Evolutionary conservation across 2,329 filamentous ascomycete species (phyloP).

Genomic region (Ceratocystis lukuohia): DNA sequence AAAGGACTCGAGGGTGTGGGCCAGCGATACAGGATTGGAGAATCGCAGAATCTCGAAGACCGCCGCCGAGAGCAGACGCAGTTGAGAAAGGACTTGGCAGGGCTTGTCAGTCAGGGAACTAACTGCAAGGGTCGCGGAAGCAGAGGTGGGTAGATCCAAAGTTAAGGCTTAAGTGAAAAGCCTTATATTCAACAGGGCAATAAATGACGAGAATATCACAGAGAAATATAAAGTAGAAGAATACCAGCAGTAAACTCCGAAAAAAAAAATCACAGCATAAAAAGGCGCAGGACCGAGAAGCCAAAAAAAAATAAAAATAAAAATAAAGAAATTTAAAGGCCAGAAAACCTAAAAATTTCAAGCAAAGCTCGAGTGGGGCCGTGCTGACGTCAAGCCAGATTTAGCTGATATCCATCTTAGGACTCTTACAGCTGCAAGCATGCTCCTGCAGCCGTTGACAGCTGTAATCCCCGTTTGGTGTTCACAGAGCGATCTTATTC

Average conservation of each 20-base stretch:
- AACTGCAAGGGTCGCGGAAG: not conserved
- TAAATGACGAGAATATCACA: too few relatives aligned
- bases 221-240: not conserved
- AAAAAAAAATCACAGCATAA: not conserved
- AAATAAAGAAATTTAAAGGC: slow-evolving; percentile 6
- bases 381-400: not conserved
- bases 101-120: not conserved
- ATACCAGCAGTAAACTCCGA: not conserved
- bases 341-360: slow-evolving; percentile 6
- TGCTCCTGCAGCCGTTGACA: not conserved
- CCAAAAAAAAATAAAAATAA: not conserved
- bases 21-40: too few relatives aligned
- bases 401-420: not conserved
- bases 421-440: not conserved
- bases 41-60: not conserved
- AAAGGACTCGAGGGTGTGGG: not conserved
- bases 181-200: too few relatives aligned
- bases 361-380: not conserved
- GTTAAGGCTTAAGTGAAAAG: not conserved
- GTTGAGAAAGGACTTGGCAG: not conserved
- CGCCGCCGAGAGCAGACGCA: not conserved
- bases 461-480: not conserved
- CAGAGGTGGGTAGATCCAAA: not conserved
- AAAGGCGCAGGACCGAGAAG: not conserved
- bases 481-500: not conserved